These are phyloP conservation scores for Fusarium bactridioides DNA, from an alignment of 2,329 filamentous ascomycete species.

Conservation along the genomic window DNA sequence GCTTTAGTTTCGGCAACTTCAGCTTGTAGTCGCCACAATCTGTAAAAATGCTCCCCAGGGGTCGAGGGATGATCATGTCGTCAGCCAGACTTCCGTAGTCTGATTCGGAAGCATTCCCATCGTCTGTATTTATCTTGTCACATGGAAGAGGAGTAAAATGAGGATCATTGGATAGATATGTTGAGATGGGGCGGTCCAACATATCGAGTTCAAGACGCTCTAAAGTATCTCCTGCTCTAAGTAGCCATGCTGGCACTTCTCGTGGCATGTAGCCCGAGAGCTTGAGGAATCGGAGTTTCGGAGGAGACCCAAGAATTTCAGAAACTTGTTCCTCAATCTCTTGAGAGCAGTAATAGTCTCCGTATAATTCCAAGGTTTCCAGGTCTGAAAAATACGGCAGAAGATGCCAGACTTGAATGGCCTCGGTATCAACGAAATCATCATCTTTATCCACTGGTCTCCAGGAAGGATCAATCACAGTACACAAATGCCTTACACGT, in stretches of 20 bases:
- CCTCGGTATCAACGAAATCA: background rate
- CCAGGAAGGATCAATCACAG: background rate
- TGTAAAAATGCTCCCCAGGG: background rate
- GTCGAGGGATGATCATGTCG: background rate
- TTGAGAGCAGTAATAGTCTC: accelerated
- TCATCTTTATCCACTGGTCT: accelerated
- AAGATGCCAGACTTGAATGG: constrained; percentile 13
- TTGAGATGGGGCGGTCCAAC: constrained; percentile 6
- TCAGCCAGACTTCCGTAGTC: background rate
- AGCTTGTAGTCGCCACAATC: accelerated
- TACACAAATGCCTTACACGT: constrained; percentile 4
- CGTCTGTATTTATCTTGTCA: background rate
- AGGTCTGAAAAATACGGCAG: constrained; percentile 21
- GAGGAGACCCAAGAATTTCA: background rate
- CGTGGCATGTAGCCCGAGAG: constrained; percentile 14
- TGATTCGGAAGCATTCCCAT: background rate
- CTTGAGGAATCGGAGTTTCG: constrained; percentile 13
- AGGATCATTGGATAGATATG: accelerated
- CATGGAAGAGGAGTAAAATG: background rate
- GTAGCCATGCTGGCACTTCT: constrained; percentile 9
- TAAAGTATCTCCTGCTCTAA: background rate
- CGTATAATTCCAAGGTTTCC: constrained; percentile 16
- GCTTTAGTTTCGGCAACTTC: background rate
- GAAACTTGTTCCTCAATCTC: background rate
- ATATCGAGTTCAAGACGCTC: constrained; percentile 27